Evolutionary conservation across 2,329 filamentous ascomycete genomes (phyloP), one percentile per base, ranked within the genome.

Genomic region (Emydomyces testavorans): DNA sequence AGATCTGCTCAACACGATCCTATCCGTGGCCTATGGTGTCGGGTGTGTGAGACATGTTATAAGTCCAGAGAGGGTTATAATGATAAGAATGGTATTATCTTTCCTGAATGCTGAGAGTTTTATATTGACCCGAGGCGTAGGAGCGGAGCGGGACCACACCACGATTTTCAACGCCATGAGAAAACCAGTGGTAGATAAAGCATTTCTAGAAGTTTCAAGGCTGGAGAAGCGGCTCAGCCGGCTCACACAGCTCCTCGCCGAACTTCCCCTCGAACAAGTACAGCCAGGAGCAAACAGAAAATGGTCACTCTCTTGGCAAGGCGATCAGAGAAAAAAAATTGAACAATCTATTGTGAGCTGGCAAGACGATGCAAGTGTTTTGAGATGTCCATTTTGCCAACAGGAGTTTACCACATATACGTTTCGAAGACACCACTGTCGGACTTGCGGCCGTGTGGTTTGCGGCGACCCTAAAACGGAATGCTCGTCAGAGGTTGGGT

Each of bases 21-120:
- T 0, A 79, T 92, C 1, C 74, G 90, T 52, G 92, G 92, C 6
- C 78, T 86, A 56, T 98, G 92, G 92, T 94, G 86, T 57, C 73
- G 92, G 44, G 90, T 96, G 1, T 98, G 92, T 62, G 92, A 98
- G 70, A 96, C 92, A n/a, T 98, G 92, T 68, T 98, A 92, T 70
- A 96, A 95, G 69, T 94, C 88, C 44, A 78, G 92, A 58, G 86
- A 89, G 21, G 92, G 92, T 2, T 98, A 98, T 66, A 94, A 93
- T 61, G 89, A 98, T 59, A 83, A 90, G 57, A 77, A 76, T 48
- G 85, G 71, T 71, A 58, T 48, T 49, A 20, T 7, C 26, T 20
- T 28, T 24, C 18, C 8, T 21, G 11, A 10, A 10, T 37, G 21
- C 26, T 32, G 29, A 31, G 21, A 7, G 29, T 24, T 21, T 24